Conservation (phyloP, 1,139 yeast genomes). For the Eremothecium coryli region DNA sequence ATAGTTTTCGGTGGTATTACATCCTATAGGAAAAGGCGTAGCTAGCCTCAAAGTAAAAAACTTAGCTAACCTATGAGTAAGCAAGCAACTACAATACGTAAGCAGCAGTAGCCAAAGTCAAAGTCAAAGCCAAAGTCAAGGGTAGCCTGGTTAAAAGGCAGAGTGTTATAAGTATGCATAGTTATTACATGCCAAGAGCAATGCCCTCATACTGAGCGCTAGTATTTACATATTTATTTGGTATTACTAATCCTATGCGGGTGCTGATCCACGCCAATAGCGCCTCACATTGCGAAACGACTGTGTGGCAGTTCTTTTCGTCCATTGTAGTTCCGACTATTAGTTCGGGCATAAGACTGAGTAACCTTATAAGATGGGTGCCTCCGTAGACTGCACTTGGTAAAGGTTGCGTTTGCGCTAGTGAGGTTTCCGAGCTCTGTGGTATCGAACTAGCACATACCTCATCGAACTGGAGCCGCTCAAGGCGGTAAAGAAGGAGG, state of each 20-base stretch:
- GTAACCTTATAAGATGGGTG: slow-evolving; percentile 65
- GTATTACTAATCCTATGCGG: slow-evolving; percentile 12
- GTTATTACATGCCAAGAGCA: slow-evolving; percentile 25
- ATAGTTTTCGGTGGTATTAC: no score
- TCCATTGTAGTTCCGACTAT: slow-evolving; percentile 78
- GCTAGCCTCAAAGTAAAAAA: no score
- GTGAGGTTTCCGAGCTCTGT: slow-evolving; percentile 24
- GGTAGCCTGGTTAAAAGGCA: no score
- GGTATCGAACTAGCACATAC: slow-evolving; percentile 21
- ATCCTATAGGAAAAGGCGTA: no score
- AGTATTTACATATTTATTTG: slow-evolving; percentile 24
- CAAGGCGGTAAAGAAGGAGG: slow-evolving; percentile 70
- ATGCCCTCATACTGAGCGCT: slow-evolving; percentile 31
- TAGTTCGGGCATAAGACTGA: slow-evolving; percentile 72
- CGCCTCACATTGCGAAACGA: slow-evolving; percentile 23
- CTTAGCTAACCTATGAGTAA: no score
- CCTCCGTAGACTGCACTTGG: slow-evolving; percentile 57
- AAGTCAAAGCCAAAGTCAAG: no score
- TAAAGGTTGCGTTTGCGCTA: slow-evolving; percentile 24
- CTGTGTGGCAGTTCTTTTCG: slow-evolving; percentile 40
- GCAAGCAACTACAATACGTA: no score
- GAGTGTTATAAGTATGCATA: not conserved
- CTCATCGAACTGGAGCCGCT: slow-evolving; percentile 69
- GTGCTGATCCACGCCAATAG: slow-evolving; percentile 24
- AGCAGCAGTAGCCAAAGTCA: no score